A percentile compares a stretch with the other conserved stretches of the same genome.
phyloP scores from a whole-genome alignment of 768 basidiomycete genomes.

The Mycena maculata region DNA sequence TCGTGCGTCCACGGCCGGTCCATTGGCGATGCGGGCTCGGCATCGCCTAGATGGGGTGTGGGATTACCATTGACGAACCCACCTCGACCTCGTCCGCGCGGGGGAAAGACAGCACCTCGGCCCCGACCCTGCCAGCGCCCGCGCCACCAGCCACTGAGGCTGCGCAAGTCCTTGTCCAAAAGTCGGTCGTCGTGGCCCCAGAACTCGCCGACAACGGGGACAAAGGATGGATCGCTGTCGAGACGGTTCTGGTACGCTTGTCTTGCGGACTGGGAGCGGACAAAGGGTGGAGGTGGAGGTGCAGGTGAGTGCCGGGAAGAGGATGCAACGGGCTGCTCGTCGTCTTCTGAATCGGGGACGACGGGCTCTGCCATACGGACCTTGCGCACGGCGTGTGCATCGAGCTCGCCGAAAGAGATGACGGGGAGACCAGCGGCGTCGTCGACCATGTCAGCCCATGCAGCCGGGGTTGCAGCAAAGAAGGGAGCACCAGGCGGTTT shows the following conservation, averaged over 20 bases:
- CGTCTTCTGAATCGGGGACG: slow-evolving; percentile 40
- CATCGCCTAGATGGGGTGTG: slow-evolving; percentile 26
- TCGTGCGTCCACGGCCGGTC: slow-evolving; percentile 87
- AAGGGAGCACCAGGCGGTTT: slow-evolving; percentile 55
- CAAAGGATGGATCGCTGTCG: slow-evolving; percentile 87
- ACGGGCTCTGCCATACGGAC: slow-evolving; percentile 21
- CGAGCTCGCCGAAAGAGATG: slow-evolving; percentile 82
- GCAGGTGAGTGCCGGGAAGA: slow-evolving; percentile 46
- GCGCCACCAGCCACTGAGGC: slow-evolving; percentile 90
- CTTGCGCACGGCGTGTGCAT: slow-evolving; percentile 48
- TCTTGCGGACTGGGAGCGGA: slow-evolving; percentile 71
- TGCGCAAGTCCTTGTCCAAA: slow-evolving; percentile 83
- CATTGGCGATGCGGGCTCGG: slow-evolving; percentile 59
- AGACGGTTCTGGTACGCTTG: slow-evolving; percentile 89
- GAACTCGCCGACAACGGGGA: slow-evolving; percentile 91
- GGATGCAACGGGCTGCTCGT: slow-evolving; percentile 51
- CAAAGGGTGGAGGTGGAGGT: slow-evolving; percentile 34
- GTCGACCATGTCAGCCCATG: slow-evolving; percentile 90
- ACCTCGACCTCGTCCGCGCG: slow-evolving; percentile 71
- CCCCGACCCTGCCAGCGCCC: slow-evolving; percentile 80
- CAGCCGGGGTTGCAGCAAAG: slow-evolving; percentile 61
- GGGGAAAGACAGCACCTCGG: slow-evolving; percentile 59
- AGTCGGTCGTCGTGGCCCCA: slow-evolving; percentile 96
- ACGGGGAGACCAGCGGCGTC: slow-evolving; percentile 80
- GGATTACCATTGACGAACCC: slow-evolving; percentile 41